Base-by-base conservation (phyloP, 2,329 filamentous ascomycete species). In the Apiospora aurea region DNA sequence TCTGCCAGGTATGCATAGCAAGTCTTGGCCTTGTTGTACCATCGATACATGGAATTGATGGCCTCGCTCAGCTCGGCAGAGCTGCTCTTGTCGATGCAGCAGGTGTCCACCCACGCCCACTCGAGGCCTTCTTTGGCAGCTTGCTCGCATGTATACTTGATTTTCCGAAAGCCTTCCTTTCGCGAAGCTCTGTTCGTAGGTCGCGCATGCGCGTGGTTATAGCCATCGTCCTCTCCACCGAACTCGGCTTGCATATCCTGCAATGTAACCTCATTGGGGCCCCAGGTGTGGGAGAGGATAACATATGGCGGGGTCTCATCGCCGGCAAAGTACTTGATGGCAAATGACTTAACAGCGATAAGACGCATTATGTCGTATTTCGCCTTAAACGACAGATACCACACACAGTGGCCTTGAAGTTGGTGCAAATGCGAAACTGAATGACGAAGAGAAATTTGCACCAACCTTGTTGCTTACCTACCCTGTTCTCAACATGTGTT, bases 31-130 rank as follows among this genome's bases (percentile, higher is more conserved):
- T 41, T 21, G 16, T 49, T 41, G 24, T 69, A 69, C 68, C 68
- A 69, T 24, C 44, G 44, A 24, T 49, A 69, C 68, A 69, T 57
- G 4, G 68, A 69, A 14, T 69, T 57, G 47, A 69, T 69, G n/a
- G 68, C 68, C 16, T 69, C 47, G 68, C 38, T 49, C 38, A 69
- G 47, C 24, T 57, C 38, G 29, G 49, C 47, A 8, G 44, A 49
- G 47, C 68, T 69, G 16, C 29, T 29, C 68, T 69, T 69, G 49
- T 69, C 68, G 38, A 69, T 69, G 49, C 47, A 69, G 29, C 68
- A 57, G 2, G 68, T 53, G 38, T 57, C 68, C 24, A 57, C 24
- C 68, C 68, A 69, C 4, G 49, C 68, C n/a, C 49, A 69, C 4
- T 24, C 0, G 16, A 57, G 26, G 16, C 29, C 29, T 2, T 44